These are phyloP conservation scores for Rhizodiscina lignyota DNA, from an alignment of 495 filamentous ascomycete genomes.

Conservation along the genomic window DNA sequence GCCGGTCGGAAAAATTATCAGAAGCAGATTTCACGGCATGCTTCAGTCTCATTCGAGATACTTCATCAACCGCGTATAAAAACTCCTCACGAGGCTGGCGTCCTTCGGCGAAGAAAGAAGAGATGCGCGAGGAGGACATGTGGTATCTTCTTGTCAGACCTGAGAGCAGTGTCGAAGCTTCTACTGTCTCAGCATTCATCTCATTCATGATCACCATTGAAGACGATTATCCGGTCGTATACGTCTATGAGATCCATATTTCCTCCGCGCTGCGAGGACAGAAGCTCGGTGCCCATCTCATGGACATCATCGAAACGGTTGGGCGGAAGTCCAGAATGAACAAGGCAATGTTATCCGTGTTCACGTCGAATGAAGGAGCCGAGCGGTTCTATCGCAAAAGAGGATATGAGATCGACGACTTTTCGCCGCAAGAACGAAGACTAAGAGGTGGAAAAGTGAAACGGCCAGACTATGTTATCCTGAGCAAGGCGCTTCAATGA, in stretches of 20 bases:
- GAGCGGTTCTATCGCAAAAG: slow-evolving; percentile 47
- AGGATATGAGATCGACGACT: slow-evolving; percentile 53
- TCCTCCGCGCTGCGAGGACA: slow-evolving; percentile 33
- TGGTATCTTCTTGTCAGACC: background rate
- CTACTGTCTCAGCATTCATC: too few relatives aligned
- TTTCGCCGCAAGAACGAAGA: slow-evolving; percentile 42
- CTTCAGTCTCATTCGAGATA: background rate
- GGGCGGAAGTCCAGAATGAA: too few relatives aligned
- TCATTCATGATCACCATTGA: slow-evolving; percentile 79
- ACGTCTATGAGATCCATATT: slow-evolving; percentile 82
- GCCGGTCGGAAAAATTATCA: too few relatives aligned
- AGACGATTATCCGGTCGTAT: slow-evolving; percentile 54
- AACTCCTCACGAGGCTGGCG: background rate
- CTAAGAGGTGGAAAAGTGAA: slow-evolving; percentile 48
- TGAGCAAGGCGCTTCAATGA: slow-evolving; percentile 15
- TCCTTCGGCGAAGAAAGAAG: background rate
- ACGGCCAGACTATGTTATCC: slow-evolving; percentile 50
- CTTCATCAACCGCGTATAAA: background rate
- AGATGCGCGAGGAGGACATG: slow-evolving; percentile 1
- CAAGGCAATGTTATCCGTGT: slow-evolving; percentile 91
- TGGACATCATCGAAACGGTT: slow-evolving; percentile 33
- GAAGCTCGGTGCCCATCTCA: slow-evolving; percentile 21
- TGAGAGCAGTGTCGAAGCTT: too few relatives aligned
- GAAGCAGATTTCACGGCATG: too few relatives aligned
- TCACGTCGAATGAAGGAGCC: slow-evolving; percentile 45